Evolutionary conservation across 768 basidiomycete species (phyloP), one percentile per base, ranked within the genome.

Genomic region (Boletus rubroflammeus): DNA sequence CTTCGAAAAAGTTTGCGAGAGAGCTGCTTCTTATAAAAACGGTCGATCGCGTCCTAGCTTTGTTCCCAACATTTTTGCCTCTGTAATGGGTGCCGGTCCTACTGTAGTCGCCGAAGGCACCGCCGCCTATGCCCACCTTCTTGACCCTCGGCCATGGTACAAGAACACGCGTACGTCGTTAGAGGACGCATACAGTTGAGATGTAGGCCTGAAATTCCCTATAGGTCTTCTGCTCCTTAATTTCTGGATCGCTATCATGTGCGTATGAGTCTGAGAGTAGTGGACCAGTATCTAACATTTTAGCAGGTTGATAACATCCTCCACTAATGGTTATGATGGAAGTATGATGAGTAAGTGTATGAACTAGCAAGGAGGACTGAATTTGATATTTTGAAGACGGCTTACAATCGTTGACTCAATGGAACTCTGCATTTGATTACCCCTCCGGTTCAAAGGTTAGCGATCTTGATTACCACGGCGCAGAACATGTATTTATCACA

Each of bases 71-170:
- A 17, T 23, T 21, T 29, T 29, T 42, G 17, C 26, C n/a, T 21
- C 44, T 13, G 78, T 57, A 64, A 86, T 86, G 83, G 83, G 73
- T 67, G 81, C 67, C 61, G 82, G 81, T 67, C 74, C 78, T 57
- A 78, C 74, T 51, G 73, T 72, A 48, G 70, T 64, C 51, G 52
- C 38, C 17, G 42, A 72, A 46, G 57, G 60, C 14, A n/a, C 34
- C 32, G 72, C 73, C 46, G 77, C 74, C 39, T 82, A 79, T 58
- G 66, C 67, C 31, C 79, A 82, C 56, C 76, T 85, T 53, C 57
- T 86, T 55, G 79, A 87, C 67, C 81, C 84, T 19, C 79, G 70
- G 59, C 76, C 82, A 64, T 88, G 85, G 85, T 84, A 84, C 71
- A 86, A 83, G 75, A 87, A 88, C 73, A 78, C 67, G 67, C 76